Evolutionary conservation across 257 asterid species (phyloP).

Genomic region (Capsicum chinense): DNA sequence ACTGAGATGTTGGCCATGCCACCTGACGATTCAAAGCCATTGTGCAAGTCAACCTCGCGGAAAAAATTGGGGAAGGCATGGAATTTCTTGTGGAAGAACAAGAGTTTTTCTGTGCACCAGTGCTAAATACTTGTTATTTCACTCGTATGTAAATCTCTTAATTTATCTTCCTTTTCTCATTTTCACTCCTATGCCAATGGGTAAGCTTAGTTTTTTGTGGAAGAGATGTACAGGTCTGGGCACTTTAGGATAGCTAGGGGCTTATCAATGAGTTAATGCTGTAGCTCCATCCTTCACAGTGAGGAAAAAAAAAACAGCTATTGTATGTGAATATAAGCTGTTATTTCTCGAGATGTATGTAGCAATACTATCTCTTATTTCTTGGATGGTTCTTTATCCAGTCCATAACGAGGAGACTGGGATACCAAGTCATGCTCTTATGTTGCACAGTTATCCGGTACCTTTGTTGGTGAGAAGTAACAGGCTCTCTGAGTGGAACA

Average conservation of each 20-base stretch:
- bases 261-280: slow-evolving; percentile 23
- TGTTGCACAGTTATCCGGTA: neutral
- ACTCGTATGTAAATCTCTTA: slow-evolving; percentile 35
- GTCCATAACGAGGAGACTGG: neutral
- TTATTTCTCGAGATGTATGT: slow-evolving; percentile 2
- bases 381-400: slow-evolving; percentile 5
- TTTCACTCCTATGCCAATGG: slow-evolving; percentile 28
- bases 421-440: neutral
- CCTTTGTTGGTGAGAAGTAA: neutral
- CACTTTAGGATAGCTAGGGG: slow-evolving; percentile 25
- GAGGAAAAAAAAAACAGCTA: slow-evolving; percentile 1
- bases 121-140: slow-evolving; percentile 41
- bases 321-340: slow-evolving; percentile 27
- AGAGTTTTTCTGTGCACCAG: slow-evolving; percentile 68
- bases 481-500: neutral
- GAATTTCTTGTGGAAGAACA: slow-evolving; percentile 78
- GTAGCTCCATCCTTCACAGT: slow-evolving; percentile 12
- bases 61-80: slow-evolving; percentile 64
- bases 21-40: slow-evolving; percentile 52
- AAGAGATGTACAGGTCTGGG: slow-evolving; percentile 36
- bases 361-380: neutral
- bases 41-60: slow-evolving; percentile 73
- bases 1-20: slow-evolving; percentile 35
- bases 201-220: slow-evolving; percentile 21
- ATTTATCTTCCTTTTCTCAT: neutral